Evolutionary conservation across 2,329 filamentous ascomycete species (phyloP).

Genomic region (Aureobasidium sp.): DNA sequence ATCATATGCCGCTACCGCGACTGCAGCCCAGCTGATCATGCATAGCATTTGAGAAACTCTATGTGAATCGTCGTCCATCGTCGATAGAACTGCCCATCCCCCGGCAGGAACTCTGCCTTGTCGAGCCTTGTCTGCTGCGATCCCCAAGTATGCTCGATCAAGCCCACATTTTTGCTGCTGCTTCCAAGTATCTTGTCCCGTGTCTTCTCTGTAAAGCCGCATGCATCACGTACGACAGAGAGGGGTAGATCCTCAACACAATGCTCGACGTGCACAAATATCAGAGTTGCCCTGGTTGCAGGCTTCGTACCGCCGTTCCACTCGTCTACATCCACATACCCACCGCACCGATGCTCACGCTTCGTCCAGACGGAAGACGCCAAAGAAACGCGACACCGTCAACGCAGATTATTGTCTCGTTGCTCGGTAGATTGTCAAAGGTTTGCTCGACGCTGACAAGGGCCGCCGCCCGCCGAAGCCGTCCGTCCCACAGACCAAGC

Average conservation of each 20-base stretch:
- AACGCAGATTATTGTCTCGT: slow-evolving; percentile 15
- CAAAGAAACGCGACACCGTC: slow-evolving; percentile 3
- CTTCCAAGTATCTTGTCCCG: background rate
- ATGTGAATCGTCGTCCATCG: background rate
- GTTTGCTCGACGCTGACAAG: slow-evolving; percentile 10
- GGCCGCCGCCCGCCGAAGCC: slow-evolving; percentile 14
- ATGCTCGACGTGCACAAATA: background rate
- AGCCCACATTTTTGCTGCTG: background rate
- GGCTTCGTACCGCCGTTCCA: slow-evolving; percentile 12
- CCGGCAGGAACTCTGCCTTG: background rate
- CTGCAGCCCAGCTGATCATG: slow-evolving; percentile 9
- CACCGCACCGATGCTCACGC: background rate
- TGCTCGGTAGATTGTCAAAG: slow-evolving; percentile 14
- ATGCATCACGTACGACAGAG: background rate
- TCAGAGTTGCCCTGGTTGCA: slow-evolving; percentile 11
- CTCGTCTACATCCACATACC: background rate
- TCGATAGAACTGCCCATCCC: background rate
- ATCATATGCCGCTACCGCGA: slow-evolving; percentile 14
- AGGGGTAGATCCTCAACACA: background rate
- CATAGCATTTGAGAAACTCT: slow-evolving; percentile 11
- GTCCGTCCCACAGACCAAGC: slow-evolving; percentile 14
- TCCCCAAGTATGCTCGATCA: background rate
- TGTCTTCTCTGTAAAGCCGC: background rate
- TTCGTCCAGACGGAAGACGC: background rate
- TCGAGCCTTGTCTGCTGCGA: slow-evolving; percentile 10